Evolutionary conservation across 192 early-diverging fungal genomes (phyloP).

Genomic region (Geranomyces variabilis): DNA sequence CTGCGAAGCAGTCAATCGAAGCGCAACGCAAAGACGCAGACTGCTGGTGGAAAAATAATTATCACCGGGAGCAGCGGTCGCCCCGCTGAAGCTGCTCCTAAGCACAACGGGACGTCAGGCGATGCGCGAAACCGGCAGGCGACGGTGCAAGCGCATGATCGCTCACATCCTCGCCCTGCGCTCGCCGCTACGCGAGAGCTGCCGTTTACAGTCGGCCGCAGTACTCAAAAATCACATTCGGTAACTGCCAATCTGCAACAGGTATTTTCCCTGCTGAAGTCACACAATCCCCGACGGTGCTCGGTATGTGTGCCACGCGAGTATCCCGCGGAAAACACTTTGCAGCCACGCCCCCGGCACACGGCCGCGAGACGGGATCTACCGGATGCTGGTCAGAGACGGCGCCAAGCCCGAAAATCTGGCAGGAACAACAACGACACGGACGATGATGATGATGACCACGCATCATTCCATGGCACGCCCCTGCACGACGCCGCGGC

Average conservation of each 20-base stretch:
- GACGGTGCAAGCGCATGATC: no score
- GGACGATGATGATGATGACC: conserved; percentile 18
- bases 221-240: conserved; percentile 57
- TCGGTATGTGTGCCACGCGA: conserved; percentile 44
- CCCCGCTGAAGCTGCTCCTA: no score
- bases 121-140: no score
- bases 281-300: conserved; percentile 61
- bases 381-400: background rate
- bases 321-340: conserved; percentile 20
- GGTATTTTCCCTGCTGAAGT: conserved; percentile 59
- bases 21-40: no score
- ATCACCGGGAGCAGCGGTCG: no score
- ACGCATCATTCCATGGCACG: conserved; percentile 29
- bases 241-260: conserved; percentile 64
- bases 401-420: background rate
- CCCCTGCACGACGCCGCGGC: conserved; percentile 15
- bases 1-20: no score
- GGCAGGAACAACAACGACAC: background rate
- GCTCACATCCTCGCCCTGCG: no score
- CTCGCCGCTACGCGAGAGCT: conserved; percentile 36
- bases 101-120: no score
- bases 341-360: background rate
- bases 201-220: conserved; percentile 63
- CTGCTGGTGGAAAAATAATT: no score
- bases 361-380: background rate